Evolutionary conservation across 345 rosid genomes (phyloP).

Genomic region (Nasturtium officinale): DNA sequence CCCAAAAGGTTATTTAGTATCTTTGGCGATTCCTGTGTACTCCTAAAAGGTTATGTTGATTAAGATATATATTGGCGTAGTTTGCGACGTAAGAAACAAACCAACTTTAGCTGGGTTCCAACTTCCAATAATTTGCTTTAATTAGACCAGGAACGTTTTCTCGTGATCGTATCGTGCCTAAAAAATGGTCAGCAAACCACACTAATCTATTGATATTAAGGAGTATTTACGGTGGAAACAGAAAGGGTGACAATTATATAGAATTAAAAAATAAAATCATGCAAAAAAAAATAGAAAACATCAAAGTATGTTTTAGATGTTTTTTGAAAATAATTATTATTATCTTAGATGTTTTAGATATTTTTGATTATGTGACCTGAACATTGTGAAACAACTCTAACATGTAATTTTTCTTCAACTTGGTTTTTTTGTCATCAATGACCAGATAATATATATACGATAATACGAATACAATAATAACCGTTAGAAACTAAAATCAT

Average conservation of each 20-base stretch:
- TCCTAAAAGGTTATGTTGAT: conserved; percentile 19
- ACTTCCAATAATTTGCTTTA: background rate
- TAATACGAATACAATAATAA: no score
- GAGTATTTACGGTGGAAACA: background rate
- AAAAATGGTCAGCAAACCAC: background rate
- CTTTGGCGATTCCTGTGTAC: conserved; percentile 30
- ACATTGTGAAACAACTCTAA: background rate
- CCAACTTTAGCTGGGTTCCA: background rate
- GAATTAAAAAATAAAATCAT: background rate
- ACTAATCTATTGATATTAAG: background rate
- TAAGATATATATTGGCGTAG: conserved; percentile 9
- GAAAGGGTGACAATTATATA: background rate
- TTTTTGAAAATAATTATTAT: no score
- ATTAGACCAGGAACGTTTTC: background rate
- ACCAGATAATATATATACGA: background rate
- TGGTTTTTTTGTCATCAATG: background rate
- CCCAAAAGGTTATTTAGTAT: conserved; percentile 12
- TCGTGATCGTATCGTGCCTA: background rate
- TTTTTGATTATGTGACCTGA: no score
- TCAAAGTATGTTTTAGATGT: no score
- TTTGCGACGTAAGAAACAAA: conserved; percentile 6
- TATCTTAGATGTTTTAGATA: no score
- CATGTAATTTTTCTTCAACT: no score
- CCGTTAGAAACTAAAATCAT: background rate
- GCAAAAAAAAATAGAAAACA: no score